These are phyloP conservation scores for Leptographium flavum DNA, from an alignment of 2,329 filamentous ascomycete genomes.

Conservation along the genomic window DNA sequence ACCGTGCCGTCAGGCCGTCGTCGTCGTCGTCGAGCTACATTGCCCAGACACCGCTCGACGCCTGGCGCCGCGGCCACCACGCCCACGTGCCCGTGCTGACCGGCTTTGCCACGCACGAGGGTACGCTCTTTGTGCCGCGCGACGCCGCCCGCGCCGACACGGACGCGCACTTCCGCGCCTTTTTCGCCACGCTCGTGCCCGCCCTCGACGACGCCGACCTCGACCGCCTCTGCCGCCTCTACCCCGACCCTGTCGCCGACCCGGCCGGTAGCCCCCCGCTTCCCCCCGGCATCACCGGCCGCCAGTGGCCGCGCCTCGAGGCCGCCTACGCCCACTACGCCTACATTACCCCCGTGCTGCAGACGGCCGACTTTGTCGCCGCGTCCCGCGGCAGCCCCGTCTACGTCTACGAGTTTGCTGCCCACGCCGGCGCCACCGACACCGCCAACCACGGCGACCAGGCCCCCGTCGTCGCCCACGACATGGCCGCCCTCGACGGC, in stretches of 20 bases:
- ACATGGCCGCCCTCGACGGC: slow-evolving; percentile 19
- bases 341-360: slow-evolving; percentile 48
- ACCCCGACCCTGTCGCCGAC: slow-evolving; percentile 39
- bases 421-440: slow-evolving; percentile 21
- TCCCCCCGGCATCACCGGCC: slow-evolving; percentile 24
- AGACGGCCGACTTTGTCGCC: slow-evolving; percentile 35
- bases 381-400: slow-evolving; percentile 13
- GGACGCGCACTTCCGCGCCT: slow-evolving; percentile 37
- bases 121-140: slow-evolving; percentile 44
- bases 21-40: slow-evolving; percentile 21
- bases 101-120: slow-evolving; percentile 59
- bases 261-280: slow-evolving; percentile 20
- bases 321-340: slow-evolving; percentile 50
- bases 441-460: slow-evolving; percentile 35
- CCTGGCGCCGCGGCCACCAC: slow-evolving; percentile 37
- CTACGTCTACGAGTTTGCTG: slow-evolving; percentile 47
- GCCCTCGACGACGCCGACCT: slow-evolving; percentile 37
- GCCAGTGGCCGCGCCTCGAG: slow-evolving; percentile 42
- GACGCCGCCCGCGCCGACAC: slow-evolving; percentile 22
- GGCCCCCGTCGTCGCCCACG: slow-evolving; percentile 26
- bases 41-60: slow-evolving; percentile 39
- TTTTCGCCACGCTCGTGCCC: slow-evolving; percentile 50
- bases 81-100: slow-evolving; percentile 50
- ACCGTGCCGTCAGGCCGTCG: no score
- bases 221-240: slow-evolving; percentile 39